Evolutionary conservation across 148 eudicot species (phyloP), one percentile per base, ranked within the genome.

Genomic region (Chenopodium quinoa): DNA sequence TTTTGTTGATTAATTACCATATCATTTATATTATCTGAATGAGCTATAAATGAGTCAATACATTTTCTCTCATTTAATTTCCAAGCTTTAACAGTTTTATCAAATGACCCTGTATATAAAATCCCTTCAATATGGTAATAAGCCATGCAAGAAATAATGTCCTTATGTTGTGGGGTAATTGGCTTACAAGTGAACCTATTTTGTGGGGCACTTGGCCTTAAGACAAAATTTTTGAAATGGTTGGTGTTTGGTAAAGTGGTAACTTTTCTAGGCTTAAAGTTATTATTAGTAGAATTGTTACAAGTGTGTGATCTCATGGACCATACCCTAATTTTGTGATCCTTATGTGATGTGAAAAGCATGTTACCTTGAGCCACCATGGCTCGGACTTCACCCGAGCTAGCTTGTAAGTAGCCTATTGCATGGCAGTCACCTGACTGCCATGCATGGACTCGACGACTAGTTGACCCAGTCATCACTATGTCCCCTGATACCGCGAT

Each of bases 81-180:
- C 95, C 95, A 92, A 10, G 86, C 87, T 80, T 88, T 92, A 3
- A 92, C 88, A 0, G 93, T 88, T 58, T 79, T 84, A 48, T 92
- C 95, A 79, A 85, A 84, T 10, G 95, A 90, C 0, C 92, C 95
- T 1, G 92, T 90, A 60, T 92, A 92, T 27, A 92, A 17, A 3
- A 90, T 58, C 54, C 88, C 87, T 19, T 90, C 93, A 23, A 81
- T 71, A 47, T 82, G 86, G 84, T 89, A 85, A 68, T 90, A 90
- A 65, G 90, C 93, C 83, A 89, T 90, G 87, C 95, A 92, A 9
- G 95, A 90, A 27, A 92, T 85, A 0, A 3, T 56, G 56, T 86
- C 93, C 68, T 76, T 85, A 64, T 92, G 95, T 29, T 79, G 84
- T 44, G 70, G 44, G 16, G 56, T 32, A 62, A 75, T 73, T 73